These are phyloP conservation scores for Erigeron philadelphicus DNA, from an alignment of 140 eudicot species.

Conservation along the genomic window DNA sequence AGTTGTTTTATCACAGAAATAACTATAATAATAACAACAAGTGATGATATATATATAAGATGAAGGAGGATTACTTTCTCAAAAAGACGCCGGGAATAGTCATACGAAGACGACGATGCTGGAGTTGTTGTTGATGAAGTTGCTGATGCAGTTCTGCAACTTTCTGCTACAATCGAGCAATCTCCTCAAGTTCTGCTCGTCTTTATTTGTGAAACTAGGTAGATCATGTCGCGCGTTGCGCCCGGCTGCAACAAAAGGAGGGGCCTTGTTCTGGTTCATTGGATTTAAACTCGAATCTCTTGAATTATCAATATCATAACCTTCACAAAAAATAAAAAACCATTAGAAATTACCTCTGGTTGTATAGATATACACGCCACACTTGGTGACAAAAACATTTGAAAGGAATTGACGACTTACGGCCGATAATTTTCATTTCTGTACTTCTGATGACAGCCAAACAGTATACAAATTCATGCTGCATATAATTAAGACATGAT, in stretches of 20 bases:
- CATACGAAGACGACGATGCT: no score
- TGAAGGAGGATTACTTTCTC: no score
- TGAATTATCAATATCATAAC: constrained; percentile 50
- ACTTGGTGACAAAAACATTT: not conserved
- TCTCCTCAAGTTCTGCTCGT: no score
- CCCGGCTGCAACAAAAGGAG: constrained; percentile 69
- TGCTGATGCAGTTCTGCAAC: no score
- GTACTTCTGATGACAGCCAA: constrained; percentile 72
- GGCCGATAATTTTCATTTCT: constrained; percentile 78
- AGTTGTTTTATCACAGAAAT: no score
- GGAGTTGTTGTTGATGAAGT: no score
- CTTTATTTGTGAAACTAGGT: no score
- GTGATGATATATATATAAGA: no score
- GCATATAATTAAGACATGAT: constrained; percentile 17
- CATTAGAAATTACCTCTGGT: constrained; percentile 1
- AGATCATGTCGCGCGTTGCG: no score
- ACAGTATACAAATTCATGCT: constrained; percentile 69
- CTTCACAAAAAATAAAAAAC: constrained; percentile 37
- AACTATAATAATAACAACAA: no score
- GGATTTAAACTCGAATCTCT: constrained; percentile 26
- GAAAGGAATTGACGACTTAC: constrained; percentile 45
- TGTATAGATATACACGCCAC: not conserved
- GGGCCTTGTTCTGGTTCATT: constrained; percentile 41
- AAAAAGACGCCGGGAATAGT: no score
- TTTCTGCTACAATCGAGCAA: no score